A percentile compares a stretch with the other conserved stretches of the same genome.
Evolutionary conservation across 768 basidiomycete species (phyloP).

Genomic region (Thelephora aurantiotincta): DNA sequence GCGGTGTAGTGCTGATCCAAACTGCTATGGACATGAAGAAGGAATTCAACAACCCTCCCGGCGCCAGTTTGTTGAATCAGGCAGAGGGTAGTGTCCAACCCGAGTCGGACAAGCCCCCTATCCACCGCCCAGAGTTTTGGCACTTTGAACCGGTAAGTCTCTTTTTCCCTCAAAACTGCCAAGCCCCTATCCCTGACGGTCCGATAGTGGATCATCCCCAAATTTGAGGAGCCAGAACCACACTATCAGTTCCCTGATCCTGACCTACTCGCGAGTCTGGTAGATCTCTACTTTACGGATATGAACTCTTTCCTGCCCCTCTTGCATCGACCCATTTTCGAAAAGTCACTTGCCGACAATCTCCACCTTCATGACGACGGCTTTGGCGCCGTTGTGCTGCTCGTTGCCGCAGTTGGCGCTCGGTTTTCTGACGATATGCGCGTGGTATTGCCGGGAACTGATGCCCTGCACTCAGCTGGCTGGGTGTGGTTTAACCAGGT

Average conservation of each 20-base stretch:
- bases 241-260: constrained; percentile 18
- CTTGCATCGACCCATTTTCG: constrained; percentile 33
- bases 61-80: constrained; percentile 1
- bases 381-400: constrained; percentile 32
- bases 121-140: constrained; percentile 37
- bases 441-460: constrained; percentile 19
- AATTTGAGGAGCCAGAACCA: constrained; percentile 14
- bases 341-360: constrained; percentile 20
- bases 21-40: constrained; percentile 28
- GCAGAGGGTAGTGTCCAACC: constrained; percentile 4
- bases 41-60: constrained; percentile 17
- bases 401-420: constrained; percentile 36
- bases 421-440: constrained; percentile 38
- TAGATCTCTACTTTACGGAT: constrained; percentile 33
- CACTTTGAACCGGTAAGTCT: constrained; percentile 26
- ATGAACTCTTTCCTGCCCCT: constrained; percentile 30
- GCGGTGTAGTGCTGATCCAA: constrained; percentile 26
- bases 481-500: constrained; percentile 47
- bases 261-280: constrained; percentile 25
- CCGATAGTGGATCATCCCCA: constrained; percentile 14
- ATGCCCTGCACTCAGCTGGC: constrained; percentile 19
- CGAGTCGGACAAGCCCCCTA: constrained; percentile 9
- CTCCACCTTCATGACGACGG: constrained; percentile 25
- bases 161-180: background rate
- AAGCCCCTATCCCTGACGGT: background rate